Evolutionary conservation across 805 yeast species (phyloP).

Genomic region (Candida railenensis): DNA sequence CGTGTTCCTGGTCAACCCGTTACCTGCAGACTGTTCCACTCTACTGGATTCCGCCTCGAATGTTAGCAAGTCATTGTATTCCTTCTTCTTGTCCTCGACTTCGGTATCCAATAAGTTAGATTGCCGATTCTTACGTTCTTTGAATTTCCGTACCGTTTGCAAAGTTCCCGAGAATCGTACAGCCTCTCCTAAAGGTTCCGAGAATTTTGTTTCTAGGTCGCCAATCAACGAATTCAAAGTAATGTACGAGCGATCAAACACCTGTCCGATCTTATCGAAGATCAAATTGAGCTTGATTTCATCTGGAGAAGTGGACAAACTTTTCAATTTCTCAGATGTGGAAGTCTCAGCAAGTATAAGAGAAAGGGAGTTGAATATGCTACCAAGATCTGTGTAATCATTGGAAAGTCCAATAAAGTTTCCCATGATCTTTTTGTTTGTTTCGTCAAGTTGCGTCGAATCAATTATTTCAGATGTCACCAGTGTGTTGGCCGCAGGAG

Average conservation of each 20-base stretch:
- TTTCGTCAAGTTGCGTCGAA: constrained; percentile 52
- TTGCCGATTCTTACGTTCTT: constrained; percentile 41
- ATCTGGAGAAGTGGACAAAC: constrained; percentile 12
- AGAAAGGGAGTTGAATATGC: constrained; percentile 52
- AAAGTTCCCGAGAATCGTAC: constrained; percentile 63
- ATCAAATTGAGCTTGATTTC: constrained; percentile 31
- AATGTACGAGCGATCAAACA: constrained; percentile 67
- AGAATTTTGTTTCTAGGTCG: constrained; percentile 56
- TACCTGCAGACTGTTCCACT: constrained; percentile 23
- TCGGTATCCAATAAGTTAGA: constrained; percentile 30
- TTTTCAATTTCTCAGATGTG: neutral
- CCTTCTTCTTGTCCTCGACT: constrained; percentile 28
- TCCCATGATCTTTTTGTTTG: constrained; percentile 53
- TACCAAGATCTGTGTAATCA: constrained; percentile 76
- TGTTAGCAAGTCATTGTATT: constrained; percentile 26
- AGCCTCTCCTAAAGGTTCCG: constrained; percentile 70
- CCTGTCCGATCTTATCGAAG: constrained; percentile 81
- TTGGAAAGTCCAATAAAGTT: constrained; percentile 58
- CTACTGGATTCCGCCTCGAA: constrained; percentile 29
- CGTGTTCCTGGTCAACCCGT: constrained; percentile 19
- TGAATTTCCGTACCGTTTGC: constrained; percentile 57
- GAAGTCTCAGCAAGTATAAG: constrained; percentile 36
- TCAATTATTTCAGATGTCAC: constrained; percentile 12
- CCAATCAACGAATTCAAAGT: constrained; percentile 52
- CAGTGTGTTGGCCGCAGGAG: neutral